A percentile compares a stretch with the other conserved stretches of the same genome.
Evolutionary conservation across 2,329 filamentous ascomycete species (phyloP).

Genomic region (Aspergillus piperis): DNA sequence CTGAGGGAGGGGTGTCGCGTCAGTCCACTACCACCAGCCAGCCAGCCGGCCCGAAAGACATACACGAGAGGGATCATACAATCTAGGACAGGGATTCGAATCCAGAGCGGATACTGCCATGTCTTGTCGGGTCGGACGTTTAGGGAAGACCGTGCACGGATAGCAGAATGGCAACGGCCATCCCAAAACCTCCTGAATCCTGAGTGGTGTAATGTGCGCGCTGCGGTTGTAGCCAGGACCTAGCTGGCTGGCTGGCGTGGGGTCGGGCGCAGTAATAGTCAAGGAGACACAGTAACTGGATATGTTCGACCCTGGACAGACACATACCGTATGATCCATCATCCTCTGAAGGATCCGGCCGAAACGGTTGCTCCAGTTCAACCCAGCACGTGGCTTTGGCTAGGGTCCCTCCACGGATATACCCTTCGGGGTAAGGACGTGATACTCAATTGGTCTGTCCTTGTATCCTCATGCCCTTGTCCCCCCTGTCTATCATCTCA

Average conservation of each 20-base stretch:
- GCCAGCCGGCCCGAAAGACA: neutral
- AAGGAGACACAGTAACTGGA: neutral
- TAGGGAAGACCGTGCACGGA: neutral
- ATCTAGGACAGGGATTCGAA: neutral
- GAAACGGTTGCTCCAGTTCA: neutral
- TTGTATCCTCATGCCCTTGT: neutral
- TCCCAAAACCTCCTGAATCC: neutral
- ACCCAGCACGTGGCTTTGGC: neutral
- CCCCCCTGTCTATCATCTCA: neutral
- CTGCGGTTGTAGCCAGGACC: neutral
- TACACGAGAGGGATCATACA: neutral
- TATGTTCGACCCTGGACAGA: neutral
- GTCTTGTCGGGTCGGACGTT: neutral
- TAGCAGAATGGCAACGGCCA: neutral
- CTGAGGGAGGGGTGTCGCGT: neutral
- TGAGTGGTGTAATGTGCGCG: neutral
- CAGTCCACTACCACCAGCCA: neutral
- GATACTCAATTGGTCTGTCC: neutral
- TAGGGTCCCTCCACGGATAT: neutral
- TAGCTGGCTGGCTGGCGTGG: neutral
- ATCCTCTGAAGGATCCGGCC: neutral
- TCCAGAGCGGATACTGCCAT: neutral
- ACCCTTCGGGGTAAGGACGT: neutral
- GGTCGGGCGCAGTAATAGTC: neutral
- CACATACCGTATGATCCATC: neutral